These are phyloP conservation scores for Myxozyma vanderwaltii DNA, from an alignment of 805 yeast species.

Conservation along the genomic window DNA sequence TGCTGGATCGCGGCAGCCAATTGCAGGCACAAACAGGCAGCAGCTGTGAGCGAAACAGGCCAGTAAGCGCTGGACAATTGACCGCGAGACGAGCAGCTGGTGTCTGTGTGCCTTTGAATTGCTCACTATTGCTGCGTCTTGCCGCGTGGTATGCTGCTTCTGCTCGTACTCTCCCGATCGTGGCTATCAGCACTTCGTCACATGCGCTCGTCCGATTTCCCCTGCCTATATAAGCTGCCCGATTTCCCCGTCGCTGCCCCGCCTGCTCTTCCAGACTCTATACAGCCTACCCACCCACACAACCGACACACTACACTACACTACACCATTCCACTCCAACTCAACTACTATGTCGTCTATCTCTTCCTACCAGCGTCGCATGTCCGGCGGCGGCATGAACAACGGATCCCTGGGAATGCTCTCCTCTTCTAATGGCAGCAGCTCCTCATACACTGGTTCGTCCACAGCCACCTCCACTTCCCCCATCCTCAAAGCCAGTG, in stretches of 20 bases:
- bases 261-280: background rate
- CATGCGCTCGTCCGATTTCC: background rate
- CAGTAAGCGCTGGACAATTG: background rate
- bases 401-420: constrained; percentile 18
- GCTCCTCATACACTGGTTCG: constrained; percentile 10
- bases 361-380: constrained; percentile 24
- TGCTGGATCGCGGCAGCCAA: too few relatives aligned
- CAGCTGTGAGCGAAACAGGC: too few relatives aligned
- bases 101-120: too few relatives aligned
- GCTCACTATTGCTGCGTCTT: too few relatives aligned
- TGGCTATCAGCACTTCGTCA: too few relatives aligned
- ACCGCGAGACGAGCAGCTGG: background rate
- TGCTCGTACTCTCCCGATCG: too few relatives aligned
- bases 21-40: too few relatives aligned
- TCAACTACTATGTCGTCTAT: constrained; percentile 5
- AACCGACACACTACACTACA: background rate
- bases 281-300: background rate
- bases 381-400: constrained; percentile 18
- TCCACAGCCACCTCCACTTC: constrained; percentile 15
- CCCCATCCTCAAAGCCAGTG: constrained; percentile 16
- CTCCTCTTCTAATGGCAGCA: background rate
- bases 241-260: background rate
- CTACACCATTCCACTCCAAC: background rate
- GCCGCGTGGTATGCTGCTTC: too few relatives aligned
- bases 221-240: background rate